Evolutionary conservation across 345 rosid species (phyloP), one percentile per base, ranked within the genome.

Genomic region (Mercurialis annua): DNA sequence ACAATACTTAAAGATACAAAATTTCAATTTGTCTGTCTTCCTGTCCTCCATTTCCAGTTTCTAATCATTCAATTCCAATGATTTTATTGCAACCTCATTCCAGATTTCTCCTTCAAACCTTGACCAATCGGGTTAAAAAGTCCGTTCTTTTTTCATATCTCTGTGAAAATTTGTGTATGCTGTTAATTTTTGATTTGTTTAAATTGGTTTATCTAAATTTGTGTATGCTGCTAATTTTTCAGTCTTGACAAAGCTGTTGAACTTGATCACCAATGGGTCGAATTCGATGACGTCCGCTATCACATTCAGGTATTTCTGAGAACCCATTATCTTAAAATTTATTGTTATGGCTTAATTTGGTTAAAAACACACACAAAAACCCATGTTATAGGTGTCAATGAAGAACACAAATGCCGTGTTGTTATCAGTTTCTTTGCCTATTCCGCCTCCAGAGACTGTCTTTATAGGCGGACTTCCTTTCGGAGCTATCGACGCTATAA

Each of bases 401-500:
- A 95, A 90, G 93, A 95, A 86, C 76, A 87, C 93, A 31, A 87
- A 87, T 79, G 61, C 81, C 4, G 56, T 95, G 69, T 71, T 82
- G 71, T 80, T 92, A 38, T 95, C 98, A 2, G 88, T 95, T 9
- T 90, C 96, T 9, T 76, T 95, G 76, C 99, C 99, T 15, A 76
- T 82, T 43, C 96, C 98, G 30, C 97, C 98, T 62, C 88, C 90
- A 6, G 96, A 83, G 78, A 85, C 97, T 26, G 77, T 81, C 66
- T 92, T 91, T 70, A 63, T 78, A 53, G 86, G 86, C 36, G 99
- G 99, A 59, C 94, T 92, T 67, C 99, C 99, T 1, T 74, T 78
- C 42, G 99, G 97, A 81, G 96, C 98, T 68, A 84, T 94, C 50
- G 99, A 94, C 82, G 99, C 97, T 48, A 83, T 90, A 68, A 95